phyloP scores from a whole-genome alignment of 495 filamentous ascomycete genomes.

The Penicillium atrosanguineum region DNA sequence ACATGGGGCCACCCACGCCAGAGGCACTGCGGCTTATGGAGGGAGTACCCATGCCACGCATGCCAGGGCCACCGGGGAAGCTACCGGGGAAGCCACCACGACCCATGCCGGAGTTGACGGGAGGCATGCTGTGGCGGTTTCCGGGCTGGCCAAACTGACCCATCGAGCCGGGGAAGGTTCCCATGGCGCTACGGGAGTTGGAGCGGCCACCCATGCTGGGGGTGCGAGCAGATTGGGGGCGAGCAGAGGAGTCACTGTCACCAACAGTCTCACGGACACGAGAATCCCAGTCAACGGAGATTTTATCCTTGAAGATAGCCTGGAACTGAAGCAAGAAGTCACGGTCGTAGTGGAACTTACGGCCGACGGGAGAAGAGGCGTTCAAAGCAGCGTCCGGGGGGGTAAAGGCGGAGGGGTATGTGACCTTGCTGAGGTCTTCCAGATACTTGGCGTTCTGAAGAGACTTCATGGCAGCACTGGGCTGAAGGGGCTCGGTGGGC shows the following conservation, averaged over 20 bases:
- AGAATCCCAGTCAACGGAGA: slow-evolving; percentile 82
- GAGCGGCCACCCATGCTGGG: slow-evolving; percentile 45
- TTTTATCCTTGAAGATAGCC: slow-evolving; percentile 89
- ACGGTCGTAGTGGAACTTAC: slow-evolving; percentile 92
- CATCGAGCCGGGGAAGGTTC: slow-evolving; percentile 51
- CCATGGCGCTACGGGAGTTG: slow-evolving; percentile 23
- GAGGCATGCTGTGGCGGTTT: slow-evolving; percentile 53
- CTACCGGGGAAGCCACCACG: slow-evolving; percentile 56
- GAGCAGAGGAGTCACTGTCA: slow-evolving; percentile 63
- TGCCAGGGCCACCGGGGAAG: slow-evolving; percentile 41
- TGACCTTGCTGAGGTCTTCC: slow-evolving; percentile 60
- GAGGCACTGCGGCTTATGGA: slow-evolving; percentile 55
- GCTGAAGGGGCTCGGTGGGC: slow-evolving; percentile 81
- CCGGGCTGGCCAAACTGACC: slow-evolving; percentile 59
- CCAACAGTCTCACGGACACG: slow-evolving; percentile 84
- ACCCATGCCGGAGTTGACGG: slow-evolving; percentile 62
- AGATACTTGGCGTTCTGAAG: slow-evolving; percentile 85
- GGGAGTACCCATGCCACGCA: slow-evolving; percentile 53
- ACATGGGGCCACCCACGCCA: slow-evolving; percentile 48
- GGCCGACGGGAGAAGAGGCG: slow-evolving; percentile 63
- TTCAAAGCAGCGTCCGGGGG: slow-evolving; percentile 93
- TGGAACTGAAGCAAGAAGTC: slow-evolving; percentile 98
- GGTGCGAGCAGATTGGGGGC: slow-evolving; percentile 70
- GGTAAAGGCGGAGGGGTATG: slow-evolving; percentile 74
- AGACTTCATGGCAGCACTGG: slow-evolving; percentile 86